Evolutionary conservation across 2,329 filamentous ascomycete genomes (phyloP), one percentile per base, ranked within the genome.

Genomic region (Incumbomyces lentus): DNA sequence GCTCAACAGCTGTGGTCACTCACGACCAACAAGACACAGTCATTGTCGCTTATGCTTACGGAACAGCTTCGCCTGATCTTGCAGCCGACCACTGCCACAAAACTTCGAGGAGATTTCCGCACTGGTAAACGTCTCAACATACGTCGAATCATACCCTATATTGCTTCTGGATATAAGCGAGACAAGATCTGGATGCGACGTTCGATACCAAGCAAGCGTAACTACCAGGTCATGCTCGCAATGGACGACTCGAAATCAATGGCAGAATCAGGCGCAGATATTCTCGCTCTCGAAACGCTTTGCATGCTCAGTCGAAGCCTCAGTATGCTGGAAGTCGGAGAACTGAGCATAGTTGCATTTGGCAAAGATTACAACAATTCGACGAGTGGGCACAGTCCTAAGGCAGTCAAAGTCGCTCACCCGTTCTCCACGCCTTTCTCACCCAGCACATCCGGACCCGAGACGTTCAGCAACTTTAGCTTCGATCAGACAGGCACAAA

Each of bases 141-240:
- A 72, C 96, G 96, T 68, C 87, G 90, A 57, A 98, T 99, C 67
- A 98, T 99, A 59, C 92, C 93, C 0, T 99, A 98, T 69, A 96
- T 99, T 57, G 92, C 93, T 1, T 96, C 89, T 0, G 83, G 85
- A 62, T 98, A 95, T 75, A 96, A 95, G 73, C 86, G 92, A 50
- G 92, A 99, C 76, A 98, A 98, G 74, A 99, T 99, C 67, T 99
- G 92, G 92, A 94, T 98, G 83, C 84, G 93, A 12, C 81, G 93
- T 47, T 83, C 80, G 30, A 81, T 95, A 41, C 93, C 93, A 1
- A 90, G 83, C 32, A 96, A 96, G 68, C 84, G 93, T 34, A 84
- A 82, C 48, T 98, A 98, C 68, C 93, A 99, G 66, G 93, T 98
- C 64, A 81, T 98, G 70, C 82, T 99, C 41, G 93, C 92, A 33